Percentiles rank a stretch among this genome's conserved stretches.
These are phyloP conservation scores for Plasmodium vinckei DNA, from an alignment of 169 alveolate species.

Conservation along the genomic window DNA sequence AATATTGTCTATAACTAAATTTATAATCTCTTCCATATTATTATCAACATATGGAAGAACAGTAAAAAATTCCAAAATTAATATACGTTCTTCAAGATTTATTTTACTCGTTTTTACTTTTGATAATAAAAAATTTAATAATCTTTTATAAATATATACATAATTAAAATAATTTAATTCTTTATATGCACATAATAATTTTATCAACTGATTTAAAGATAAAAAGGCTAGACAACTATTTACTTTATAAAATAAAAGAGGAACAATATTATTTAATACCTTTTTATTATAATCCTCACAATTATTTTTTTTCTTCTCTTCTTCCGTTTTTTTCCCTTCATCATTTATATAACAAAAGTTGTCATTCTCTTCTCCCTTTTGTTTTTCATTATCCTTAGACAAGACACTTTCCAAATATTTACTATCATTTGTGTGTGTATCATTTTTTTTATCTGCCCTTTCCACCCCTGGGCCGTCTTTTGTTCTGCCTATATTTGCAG, in stretches of 20 bases:
- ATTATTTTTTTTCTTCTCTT: background rate
- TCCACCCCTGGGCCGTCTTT: background rate
- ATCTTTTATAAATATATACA: constrained; percentile 38
- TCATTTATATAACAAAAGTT: background rate
- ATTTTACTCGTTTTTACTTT: constrained; percentile 38
- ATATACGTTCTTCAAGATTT: constrained; percentile 31
- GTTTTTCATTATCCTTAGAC: no score
- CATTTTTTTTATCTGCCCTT: no score
- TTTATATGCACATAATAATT: constrained; percentile 45
- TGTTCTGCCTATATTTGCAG: background rate
- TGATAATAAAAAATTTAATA: constrained; percentile 20
- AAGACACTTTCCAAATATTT: background rate
- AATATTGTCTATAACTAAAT: constrained; percentile 7
- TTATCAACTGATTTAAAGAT: constrained; percentile 48
- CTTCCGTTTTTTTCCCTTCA: background rate
- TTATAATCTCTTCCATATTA: constrained; percentile 35
- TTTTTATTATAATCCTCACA: background rate
- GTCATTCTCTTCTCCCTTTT: background rate
- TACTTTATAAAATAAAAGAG: constrained; percentile 55
- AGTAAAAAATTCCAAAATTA: constrained; percentile 42
- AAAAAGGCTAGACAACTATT: constrained; percentile 68
- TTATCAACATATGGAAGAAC: constrained; percentile 51
- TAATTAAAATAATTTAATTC: constrained; percentile 72
- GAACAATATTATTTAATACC: constrained; percentile 10
- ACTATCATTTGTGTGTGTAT: background rate